Evolutionary conservation across 1,284 basidiomycete species (phyloP).

Genomic region (Trametes versicolor): DNA sequence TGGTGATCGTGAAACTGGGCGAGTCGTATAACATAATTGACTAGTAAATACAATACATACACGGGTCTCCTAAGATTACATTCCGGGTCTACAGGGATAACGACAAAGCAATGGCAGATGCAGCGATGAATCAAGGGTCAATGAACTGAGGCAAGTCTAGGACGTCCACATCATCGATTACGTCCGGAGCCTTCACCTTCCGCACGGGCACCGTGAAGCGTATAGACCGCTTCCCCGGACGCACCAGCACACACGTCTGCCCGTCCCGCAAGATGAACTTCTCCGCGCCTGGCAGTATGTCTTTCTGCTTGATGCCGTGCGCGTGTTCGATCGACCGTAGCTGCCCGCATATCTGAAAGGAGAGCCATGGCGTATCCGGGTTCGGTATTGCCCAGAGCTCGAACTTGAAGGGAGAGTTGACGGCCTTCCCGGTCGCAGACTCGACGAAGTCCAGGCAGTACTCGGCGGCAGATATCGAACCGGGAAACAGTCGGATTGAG

Average conservation of each 20-base stretch:
- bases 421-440: slow-evolving; percentile 13
- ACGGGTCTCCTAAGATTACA: no score
- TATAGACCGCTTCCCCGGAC: background rate
- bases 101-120: background rate
- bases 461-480: slow-evolving; percentile 3
- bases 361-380: background rate
- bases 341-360: background rate
- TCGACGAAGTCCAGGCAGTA: slow-evolving; percentile 22
- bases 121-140: background rate
- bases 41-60: no score
- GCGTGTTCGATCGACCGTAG: background rate
- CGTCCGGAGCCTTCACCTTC: background rate
- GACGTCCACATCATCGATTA: background rate
- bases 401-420: slow-evolving; percentile 21
- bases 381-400: slow-evolving; percentile 12
- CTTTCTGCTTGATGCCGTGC: background rate
- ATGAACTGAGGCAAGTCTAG: background rate
- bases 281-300: background rate
- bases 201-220: slow-evolving; percentile 4
- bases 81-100: no score
- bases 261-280: slow-evolving; percentile 3
- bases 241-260: background rate
- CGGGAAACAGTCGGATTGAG: slow-evolving; percentile 17
- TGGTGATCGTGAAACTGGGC: no score
- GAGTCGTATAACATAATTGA: no score